Percentiles rank a stretch among this genome's conserved stretches.
Evolutionary conservation across 1,284 basidiomycete species (phyloP).

Genomic region (Puccinia polysora): DNA sequence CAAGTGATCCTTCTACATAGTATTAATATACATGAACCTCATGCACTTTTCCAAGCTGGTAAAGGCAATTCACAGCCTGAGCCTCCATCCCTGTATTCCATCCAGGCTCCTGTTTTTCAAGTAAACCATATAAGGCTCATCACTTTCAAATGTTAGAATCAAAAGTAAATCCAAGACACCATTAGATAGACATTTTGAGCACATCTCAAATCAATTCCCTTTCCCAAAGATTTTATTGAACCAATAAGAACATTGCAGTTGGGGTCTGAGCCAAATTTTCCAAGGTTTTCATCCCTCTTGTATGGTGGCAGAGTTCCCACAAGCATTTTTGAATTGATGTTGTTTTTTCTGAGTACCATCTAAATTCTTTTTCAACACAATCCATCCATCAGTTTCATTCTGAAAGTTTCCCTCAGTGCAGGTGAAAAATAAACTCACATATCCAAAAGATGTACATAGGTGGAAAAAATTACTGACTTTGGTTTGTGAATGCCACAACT

Average conservation of each 20-base stretch:
- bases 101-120: neutral
- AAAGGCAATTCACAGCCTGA: neutral
- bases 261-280: neutral
- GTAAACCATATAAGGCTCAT: neutral
- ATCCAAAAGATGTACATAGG: neutral
- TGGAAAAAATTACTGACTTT: neutral
- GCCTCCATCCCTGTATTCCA: slow-evolving; percentile 10
- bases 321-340: neutral
- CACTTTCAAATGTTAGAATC: neutral
- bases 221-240: neutral
- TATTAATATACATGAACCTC: slow-evolving; percentile 1
- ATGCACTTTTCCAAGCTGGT: neutral
- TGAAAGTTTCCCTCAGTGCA: neutral
- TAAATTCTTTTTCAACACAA: slow-evolving; percentile 2
- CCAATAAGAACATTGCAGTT: neutral
- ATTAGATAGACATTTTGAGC: slow-evolving; percentile 2
- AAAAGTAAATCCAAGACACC: neutral
- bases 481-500: neutral
- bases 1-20: slow-evolving; percentile 3
- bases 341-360: neutral
- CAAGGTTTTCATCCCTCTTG: neutral
- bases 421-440: neutral
- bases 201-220: slow-evolving; percentile 21
- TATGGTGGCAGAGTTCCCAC: neutral
- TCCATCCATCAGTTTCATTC: neutral